Evolutionary conservation across 2,329 filamentous ascomycete genomes (phyloP), one percentile per base, ranked within the genome.

Genomic region (Aspergillus transmontanensis): DNA sequence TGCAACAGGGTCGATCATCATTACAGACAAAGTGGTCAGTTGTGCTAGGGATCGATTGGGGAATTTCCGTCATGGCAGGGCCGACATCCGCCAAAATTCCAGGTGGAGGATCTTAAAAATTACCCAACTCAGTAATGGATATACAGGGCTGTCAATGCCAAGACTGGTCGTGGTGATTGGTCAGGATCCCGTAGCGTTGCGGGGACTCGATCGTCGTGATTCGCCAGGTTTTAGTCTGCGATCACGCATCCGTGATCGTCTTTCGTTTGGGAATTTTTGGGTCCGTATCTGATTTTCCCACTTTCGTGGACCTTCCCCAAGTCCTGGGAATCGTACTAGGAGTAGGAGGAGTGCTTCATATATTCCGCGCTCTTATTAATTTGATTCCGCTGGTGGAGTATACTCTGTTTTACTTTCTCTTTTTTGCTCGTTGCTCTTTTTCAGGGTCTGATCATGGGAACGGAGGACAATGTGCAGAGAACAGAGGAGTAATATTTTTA

Each of bases 91-190:
- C 26, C n/a, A 23, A 36, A 54, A n/a, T 19, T 36, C 39, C 39
- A n/a, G 6, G 51, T 36, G 57, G 57, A 50, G 57, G 57, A 59
- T 59, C 57, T 59, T 30, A 50, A 39, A 43, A 41, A 53, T 59
- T 59, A 39, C 57, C 34, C 10, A 34, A 53, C 19, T 12, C 14
- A 32, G 57, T 39, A 53, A 53, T 41, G 30, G 34, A 59, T 41
- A 30, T 41, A 39, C 57, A 59, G 36, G 41, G 45, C 51, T 54
- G 51, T 54, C 51, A 39, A 43, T 39, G 30, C 30, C 23, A 39
- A 11, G 57, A 23, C 19, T 7, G 30, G 19, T 26, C 28, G 12
- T 5, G 10, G 10, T 21, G 14, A 54, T 54, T 54, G 51, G 51
- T 14, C 6, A 5, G 51, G 3, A 5, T 36, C 11, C 11, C 1